phyloP scores from a whole-genome alignment of 2,329 filamentous ascomycete genomes.

The Diaporthe longicolla region DNA sequence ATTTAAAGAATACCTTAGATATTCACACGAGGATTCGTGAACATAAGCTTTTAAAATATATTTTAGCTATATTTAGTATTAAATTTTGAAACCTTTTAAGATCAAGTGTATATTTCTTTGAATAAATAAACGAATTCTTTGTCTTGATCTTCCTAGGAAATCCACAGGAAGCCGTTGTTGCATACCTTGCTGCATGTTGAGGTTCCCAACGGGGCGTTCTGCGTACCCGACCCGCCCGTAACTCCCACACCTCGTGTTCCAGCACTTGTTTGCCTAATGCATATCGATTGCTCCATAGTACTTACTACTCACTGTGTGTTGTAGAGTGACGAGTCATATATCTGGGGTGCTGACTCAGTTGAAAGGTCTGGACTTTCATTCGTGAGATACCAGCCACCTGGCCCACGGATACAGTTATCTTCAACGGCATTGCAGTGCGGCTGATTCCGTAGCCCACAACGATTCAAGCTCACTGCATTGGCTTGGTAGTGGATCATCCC shows the following conservation, averaged over 20 bases:
- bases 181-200: not conserved
- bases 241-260: constrained; percentile 3
- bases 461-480: not conserved
- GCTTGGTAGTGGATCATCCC: not conserved
- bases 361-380: constrained; percentile 1
- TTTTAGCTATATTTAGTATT: not conserved
- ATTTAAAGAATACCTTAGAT: too few species aligned
- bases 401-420: constrained; percentile 3
- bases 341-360: constrained; percentile 12
- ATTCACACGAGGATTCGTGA: too few species aligned
- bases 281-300: not conserved
- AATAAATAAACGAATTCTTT: not conserved
- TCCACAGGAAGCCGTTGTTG: not conserved
- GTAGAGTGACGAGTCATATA: not conserved
- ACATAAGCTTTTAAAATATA: too few species aligned
- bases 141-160: not conserved
- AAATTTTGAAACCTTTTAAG: not conserved
- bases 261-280: not conserved
- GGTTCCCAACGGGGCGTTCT: not conserved
- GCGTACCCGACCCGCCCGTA: not conserved
- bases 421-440: constrained; percentile 1
- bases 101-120: not conserved
- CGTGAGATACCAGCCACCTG: not conserved
- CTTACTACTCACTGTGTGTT: not conserved
- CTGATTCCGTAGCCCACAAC: not conserved